phyloP scores from a whole-genome alignment of 306 rosid species.

The Oxytropis ochrocephala region DNA sequence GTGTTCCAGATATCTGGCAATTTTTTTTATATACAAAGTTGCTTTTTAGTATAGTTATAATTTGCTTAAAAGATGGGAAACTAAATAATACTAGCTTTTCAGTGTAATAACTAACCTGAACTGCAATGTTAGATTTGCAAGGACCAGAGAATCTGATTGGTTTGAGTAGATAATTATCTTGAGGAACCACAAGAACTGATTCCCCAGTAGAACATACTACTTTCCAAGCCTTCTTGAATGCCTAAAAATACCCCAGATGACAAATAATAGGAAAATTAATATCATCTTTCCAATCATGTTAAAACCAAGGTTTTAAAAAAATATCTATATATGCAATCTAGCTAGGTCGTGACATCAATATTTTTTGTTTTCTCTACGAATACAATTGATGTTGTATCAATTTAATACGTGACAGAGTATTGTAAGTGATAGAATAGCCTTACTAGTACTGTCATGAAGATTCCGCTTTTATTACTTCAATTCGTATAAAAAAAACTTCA shows the following conservation, averaged over 20 bases:
- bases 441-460: no score
- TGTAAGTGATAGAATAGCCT: no score
- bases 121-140: slow-evolving; percentile 46
- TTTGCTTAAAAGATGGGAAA: neutral
- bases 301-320: neutral
- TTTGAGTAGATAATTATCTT: slow-evolving; percentile 42
- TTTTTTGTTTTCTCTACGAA: no score
- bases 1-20: slow-evolving; percentile 49
- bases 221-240: slow-evolving; percentile 67
- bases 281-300: neutral
- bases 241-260: slow-evolving; percentile 25
- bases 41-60: neutral
- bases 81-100: neutral
- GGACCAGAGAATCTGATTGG: slow-evolving; percentile 69
- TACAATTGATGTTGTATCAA: no score
- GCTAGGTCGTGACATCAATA: no score
- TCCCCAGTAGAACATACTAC: slow-evolving; percentile 41
- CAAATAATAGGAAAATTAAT: neutral
- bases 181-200: slow-evolving; percentile 31
- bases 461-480: no score
- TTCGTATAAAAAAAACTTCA: no score
- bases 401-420: no score
- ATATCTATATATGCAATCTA: no score
- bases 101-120: slow-evolving; percentile 38
- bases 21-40: neutral